Base-by-base conservation (phyloP, 2,329 filamentous ascomycete genomes). In the Fusarium armeniacum region DNA sequence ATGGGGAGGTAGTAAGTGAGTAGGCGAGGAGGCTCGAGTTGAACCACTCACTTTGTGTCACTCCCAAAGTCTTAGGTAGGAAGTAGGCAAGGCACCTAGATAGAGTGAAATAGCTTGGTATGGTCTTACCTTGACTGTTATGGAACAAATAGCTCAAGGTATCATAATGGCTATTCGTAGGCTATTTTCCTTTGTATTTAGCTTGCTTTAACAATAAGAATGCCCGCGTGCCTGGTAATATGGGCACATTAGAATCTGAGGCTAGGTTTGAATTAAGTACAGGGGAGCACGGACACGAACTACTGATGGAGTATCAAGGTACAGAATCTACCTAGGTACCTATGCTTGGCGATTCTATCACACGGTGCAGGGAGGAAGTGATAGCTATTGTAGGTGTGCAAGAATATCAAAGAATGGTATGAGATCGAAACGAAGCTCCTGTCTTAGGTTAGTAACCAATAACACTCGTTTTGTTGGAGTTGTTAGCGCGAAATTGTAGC, bases 1-100 rank as follows among this genome's bases (percentile, higher is more conserved):
- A 18, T 18, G 24, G 24, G 10, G 6, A 54, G 45, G 62, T 54
- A 59, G 30, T 20, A 40, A 6, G 46, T 44, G 22, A 26, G 41
- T 20, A 40, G n/a, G 47, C 35, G 22, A 26, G 24, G 15, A 26
- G 24, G 41, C 16, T 44, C 16, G 41, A 18, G 15, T 24, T 52
- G 49, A 52, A 51, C n/a, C 49, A 52, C 49, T 52, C 18, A 52
- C 36, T 52, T 41, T 38, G 41, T 67, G 59, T 46, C 35, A 45
- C 30, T 20, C 28, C 22, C 33, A 36, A 15, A 16, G 4, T n/a
- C 20, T 12, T 44, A 24, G 22, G 40, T 43, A 22, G 20, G 20
- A 10, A 41, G 16, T 28, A 24, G 35, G 18, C 36, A 40, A 40
- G 13, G n/a, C 36, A 40, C 36, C 20, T 40, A 22, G n/a, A 40